Evolutionary conservation across 306 rosid genomes (phyloP).

Genomic region (Hippophae rhamnoides): DNA sequence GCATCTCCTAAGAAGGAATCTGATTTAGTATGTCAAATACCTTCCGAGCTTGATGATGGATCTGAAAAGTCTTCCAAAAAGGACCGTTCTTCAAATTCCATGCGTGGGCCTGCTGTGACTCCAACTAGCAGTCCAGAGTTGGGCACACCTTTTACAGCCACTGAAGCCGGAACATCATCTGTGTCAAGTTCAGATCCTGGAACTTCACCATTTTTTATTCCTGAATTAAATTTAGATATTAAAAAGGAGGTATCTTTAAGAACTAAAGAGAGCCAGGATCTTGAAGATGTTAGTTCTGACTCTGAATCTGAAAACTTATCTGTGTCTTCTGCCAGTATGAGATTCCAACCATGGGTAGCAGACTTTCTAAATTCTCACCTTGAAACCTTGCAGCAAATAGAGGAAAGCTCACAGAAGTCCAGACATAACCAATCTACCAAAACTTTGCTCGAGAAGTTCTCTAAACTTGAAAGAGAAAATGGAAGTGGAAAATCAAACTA

Average conservation of each 20-base stretch:
- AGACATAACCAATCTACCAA: slow-evolving; percentile 45
- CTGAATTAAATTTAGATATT: slow-evolving; percentile 51
- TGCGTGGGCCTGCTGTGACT: slow-evolving; percentile 71
- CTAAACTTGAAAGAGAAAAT: slow-evolving; percentile 58
- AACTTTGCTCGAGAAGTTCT: slow-evolving; percentile 46
- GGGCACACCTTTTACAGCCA: slow-evolving; percentile 81
- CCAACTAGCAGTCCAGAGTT: slow-evolving; percentile 96
- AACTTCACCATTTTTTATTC: slow-evolving; percentile 72
- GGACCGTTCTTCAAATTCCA: slow-evolving; percentile 36
- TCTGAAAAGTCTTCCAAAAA: slow-evolving; percentile 40
- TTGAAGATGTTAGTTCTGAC: slow-evolving; percentile 61
- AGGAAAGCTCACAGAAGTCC: slow-evolving; percentile 39
- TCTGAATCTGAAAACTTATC: slow-evolving; percentile 69
- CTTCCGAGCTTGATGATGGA: slow-evolving; percentile 43
- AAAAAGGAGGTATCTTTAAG: slow-evolving; percentile 52
- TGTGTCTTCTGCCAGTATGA: slow-evolving; percentile 61
- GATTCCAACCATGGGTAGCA: slow-evolving; percentile 82
- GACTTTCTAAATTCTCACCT: slow-evolving; percentile 50
- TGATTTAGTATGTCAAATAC: slow-evolving; percentile 36
- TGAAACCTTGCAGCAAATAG: slow-evolving; percentile 38
- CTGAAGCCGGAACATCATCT: slow-evolving; percentile 86
- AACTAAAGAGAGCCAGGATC: slow-evolving; percentile 53
- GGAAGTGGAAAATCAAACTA: slow-evolving; percentile 44
- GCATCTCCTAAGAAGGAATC: slow-evolving; percentile 53
- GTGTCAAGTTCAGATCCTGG: slow-evolving; percentile 94